Evolutionary conservation across 108 stramenopile species (phyloP).

Genomic region (Stephanodiscus triporus): DNA sequence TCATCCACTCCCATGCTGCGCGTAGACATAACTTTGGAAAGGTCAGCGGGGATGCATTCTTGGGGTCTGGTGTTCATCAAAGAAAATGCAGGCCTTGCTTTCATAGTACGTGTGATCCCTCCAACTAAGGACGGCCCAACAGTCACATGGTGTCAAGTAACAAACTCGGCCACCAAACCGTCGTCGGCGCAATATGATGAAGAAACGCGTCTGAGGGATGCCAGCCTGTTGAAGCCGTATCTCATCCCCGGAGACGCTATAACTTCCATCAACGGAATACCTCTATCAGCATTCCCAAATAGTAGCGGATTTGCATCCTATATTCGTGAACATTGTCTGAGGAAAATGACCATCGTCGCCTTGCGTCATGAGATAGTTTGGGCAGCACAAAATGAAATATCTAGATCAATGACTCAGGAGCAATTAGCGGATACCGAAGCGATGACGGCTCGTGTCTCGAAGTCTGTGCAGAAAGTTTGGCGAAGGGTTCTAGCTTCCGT

Average conservation of each 20-base stretch:
- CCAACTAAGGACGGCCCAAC: conserved; percentile 4
- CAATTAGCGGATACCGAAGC: neutral
- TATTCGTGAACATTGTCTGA: conserved; percentile 27
- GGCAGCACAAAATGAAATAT: conserved; percentile 24
- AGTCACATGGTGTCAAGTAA: conserved; percentile 25
- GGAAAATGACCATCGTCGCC: conserved; percentile 27
- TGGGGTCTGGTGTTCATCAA: conserved; percentile 40
- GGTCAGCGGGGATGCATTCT: conserved; percentile 10
- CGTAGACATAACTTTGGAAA: conserved; percentile 32
- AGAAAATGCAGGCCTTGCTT: conserved; percentile 23
- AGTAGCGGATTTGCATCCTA: conserved; percentile 15
- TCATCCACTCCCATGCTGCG: conserved; percentile 9
- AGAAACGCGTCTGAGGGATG: neutral
- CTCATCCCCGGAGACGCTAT: conserved; percentile 46
- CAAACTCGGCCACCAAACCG: conserved; percentile 1
- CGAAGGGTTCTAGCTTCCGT: neutral
- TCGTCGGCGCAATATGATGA: conserved; percentile 3
- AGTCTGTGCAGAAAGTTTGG: neutral
- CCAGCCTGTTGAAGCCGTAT: neutral
- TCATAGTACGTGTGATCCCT: conserved; percentile 23
- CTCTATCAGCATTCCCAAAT: conserved; percentile 26
- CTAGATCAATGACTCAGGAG: neutral
- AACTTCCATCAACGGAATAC: conserved; percentile 39
- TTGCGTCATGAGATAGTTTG: conserved; percentile 32
- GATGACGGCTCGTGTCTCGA: neutral